Evolutionary conservation across 179 eudicot genomes (phyloP), one percentile per base, ranked within the genome.

Genomic region (Beta macrorhiza): DNA sequence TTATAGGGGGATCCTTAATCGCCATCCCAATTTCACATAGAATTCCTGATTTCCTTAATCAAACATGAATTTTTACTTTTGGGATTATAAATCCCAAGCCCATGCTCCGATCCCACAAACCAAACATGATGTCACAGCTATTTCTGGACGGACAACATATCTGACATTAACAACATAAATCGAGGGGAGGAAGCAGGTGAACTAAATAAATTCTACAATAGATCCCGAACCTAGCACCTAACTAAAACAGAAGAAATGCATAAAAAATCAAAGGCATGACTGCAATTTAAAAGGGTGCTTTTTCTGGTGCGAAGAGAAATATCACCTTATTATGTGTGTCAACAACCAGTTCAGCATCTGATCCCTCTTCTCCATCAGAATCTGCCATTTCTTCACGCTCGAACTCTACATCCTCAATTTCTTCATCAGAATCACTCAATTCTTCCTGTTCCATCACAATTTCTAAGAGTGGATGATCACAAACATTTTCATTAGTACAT

Each of bases 381-480:
- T 96, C 99, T 4, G 89, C 85, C 93, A 96, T 96, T 86, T 96
- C 99, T 86, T 96, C 99, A 79, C 92, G 83, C 87, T 96, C 99
- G 68, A 96, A 96, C 88, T 92, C 97, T 8, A 96, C 99, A 83
- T 87, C 75, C 87, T 96, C 97, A 77, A 90, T 76, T 87, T 96
- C 99, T 57, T 94, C 99, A 80, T 96, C 99, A 68, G 99, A 96
- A 86, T 96, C 99, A 78, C 99, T 96, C 78, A 96, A 84, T 84
- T 94, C 99, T 87, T 95, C 99, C 81, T 94, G 97, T 72, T 96
- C 99, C 99, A 96, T 96, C 83, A 96, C 93, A 80, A 96, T 94
- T 84, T 87, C 98, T 29, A 85, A 86, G 75, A 87, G 85, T 44
- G 93, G 88, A 79, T 88, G 90, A 53, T 85, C 86, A 67, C 83